Evolutionary conservation across 176 grass and related monocot species (phyloP), one percentile per base, ranked within the genome.

Genomic region (Oryza glaberrima): DNA sequence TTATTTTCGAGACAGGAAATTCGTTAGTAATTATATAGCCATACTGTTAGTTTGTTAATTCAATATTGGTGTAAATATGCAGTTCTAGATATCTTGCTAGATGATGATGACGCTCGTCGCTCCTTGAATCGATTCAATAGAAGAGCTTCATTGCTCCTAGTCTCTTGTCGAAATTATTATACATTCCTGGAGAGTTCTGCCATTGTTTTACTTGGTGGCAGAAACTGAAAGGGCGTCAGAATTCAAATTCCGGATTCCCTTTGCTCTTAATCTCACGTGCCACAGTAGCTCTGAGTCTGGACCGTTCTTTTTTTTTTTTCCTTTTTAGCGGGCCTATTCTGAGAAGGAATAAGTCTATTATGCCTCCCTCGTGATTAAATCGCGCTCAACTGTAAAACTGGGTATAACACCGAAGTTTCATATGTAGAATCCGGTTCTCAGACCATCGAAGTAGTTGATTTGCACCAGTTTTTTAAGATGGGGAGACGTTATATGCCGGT

Each of bases 21-120:
- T 86, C 36, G 20, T 67, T 81, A 86, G 67, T 72, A 69, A 17
- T 51, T 75, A 69, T 79, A 75, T 80, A 84, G 85, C 70, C 43
- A 84, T 76, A 54, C 80, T 51, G 69, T 70, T 84, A 87, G 76
- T 79, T 80, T 84, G 41, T 75, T 79, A 1, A 83, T 90, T 83
- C 80, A 83, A 75, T 80, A 91, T 76, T 70, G 65, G 44, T 87
- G 89, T 91, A 87, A 70, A 91, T 91, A 87, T 76, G 81, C 76
- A 81, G 70, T 30, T 56, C 51, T 81, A 82, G 81, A 23, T 43
- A 80, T 68, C 63, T 32, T 82, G 45, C 65, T 46, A 48, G 76
- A n/a, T 32, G 48, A 44, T 67, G 71, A 26, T 72, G 40, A 41
- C 0, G 45, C 70, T 45, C 45, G 35, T 26, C 30, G 69, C 84